A percentile compares a stretch with the other conserved stretches of the same genome.
phyloP scores from a whole-genome alignment of 352 stramenopile genomes.

The Phytopythium chamaehyphon region DNA sequence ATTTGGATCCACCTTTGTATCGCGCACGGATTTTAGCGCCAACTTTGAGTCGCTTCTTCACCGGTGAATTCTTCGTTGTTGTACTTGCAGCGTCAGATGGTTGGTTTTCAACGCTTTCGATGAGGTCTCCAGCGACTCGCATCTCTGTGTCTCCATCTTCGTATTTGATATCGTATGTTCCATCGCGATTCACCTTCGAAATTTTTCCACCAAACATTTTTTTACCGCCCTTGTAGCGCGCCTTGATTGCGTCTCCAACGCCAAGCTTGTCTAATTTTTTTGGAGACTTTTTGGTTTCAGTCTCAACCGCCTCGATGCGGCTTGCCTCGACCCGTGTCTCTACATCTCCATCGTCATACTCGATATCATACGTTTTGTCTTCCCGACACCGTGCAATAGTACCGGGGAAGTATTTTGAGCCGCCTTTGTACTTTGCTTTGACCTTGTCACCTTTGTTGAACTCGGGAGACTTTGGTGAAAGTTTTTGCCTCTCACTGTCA shows the following conservation, averaged over 20 bases:
- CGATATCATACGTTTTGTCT: slow-evolving; percentile 55
- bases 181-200: slow-evolving; percentile 32
- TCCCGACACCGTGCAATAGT: slow-evolving; percentile 39
- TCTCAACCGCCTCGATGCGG: slow-evolving; percentile 11
- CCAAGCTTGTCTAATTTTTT: slow-evolving; percentile 12
- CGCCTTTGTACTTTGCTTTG: slow-evolving; percentile 41
- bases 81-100: background rate
- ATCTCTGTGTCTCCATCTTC: slow-evolving; percentile 53
- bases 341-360: slow-evolving; percentile 38
- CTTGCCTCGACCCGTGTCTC: slow-evolving; percentile 18
- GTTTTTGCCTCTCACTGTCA: slow-evolving; percentile 4
- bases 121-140: slow-evolving; percentile 17
- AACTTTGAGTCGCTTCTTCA: slow-evolving; percentile 12
- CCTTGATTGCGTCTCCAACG: slow-evolving; percentile 24
- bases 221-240: slow-evolving; percentile 35
- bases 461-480: slow-evolving; percentile 8
- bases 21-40: slow-evolving; percentile 32
- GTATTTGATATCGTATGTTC: slow-evolving; percentile 68
- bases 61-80: background rate
- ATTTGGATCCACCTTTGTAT: slow-evolving; percentile 32
- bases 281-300: slow-evolving; percentile 5
- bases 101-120: slow-evolving; percentile 10
- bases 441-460: slow-evolving; percentile 35
- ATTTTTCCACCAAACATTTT: slow-evolving; percentile 51
- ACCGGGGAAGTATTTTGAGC: slow-evolving; percentile 34